phyloP scores from a whole-genome alignment of 2,329 filamentous ascomycete genomes.

The Biscogniauxia marginata region DNA sequence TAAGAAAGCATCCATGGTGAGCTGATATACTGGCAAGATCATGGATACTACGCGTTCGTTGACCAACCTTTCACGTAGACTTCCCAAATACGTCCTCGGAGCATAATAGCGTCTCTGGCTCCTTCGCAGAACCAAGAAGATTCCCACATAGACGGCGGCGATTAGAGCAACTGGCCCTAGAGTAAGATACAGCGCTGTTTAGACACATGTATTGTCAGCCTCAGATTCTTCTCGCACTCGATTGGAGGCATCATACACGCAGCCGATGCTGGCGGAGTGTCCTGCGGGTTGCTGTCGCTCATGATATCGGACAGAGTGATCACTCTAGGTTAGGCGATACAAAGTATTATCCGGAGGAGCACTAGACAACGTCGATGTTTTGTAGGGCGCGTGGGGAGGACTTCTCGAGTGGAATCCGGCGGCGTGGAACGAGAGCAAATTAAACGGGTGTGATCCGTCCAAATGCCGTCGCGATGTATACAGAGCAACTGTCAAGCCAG shows the following conservation, averaged over 20 bases:
- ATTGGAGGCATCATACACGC: constrained; percentile 20
- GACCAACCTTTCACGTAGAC: constrained; percentile 40
- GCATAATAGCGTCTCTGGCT: constrained; percentile 49
- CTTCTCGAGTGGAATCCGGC: too few species aligned
- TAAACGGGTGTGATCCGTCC: too few species aligned
- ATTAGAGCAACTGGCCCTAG: constrained; percentile 38
- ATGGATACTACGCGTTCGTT: not conserved
- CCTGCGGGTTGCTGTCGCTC: constrained; percentile 20
- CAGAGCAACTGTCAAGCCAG: not conserved
- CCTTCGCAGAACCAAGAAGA: constrained; percentile 46
- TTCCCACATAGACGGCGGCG: constrained; percentile 40
- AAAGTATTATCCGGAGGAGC: too few species aligned
- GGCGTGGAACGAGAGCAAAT: too few species aligned
- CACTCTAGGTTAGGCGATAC: too few species aligned
- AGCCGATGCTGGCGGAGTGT: constrained; percentile 19
- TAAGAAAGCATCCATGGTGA: constrained; percentile 24
- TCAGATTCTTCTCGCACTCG: not conserved
- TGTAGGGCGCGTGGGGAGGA: not conserved
- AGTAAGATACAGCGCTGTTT: constrained; percentile 42
- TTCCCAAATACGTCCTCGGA: constrained; percentile 50
- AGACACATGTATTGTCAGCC: constrained; percentile 14
- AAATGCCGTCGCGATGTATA: not conserved
- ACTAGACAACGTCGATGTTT: too few species aligned
- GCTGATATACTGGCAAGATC: constrained; percentile 11
- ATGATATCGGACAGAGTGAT: constrained; percentile 12